These are phyloP conservation scores for Sugiyamaella chiloensis DNA, from an alignment of 805 yeast species.

Conservation along the genomic window DNA sequence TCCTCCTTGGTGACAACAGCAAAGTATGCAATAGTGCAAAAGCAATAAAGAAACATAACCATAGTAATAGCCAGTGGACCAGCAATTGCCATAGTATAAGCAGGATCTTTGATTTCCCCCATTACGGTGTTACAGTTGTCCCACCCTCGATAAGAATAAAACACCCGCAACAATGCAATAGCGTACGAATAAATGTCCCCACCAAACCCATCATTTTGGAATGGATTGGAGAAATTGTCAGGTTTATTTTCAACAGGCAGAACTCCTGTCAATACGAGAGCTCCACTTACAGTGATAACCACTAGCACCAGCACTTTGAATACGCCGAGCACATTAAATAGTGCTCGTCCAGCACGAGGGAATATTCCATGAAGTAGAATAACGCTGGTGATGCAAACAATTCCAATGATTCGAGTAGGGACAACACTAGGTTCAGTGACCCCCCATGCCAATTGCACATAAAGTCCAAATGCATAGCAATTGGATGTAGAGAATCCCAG, in stretches of 20 bases:
- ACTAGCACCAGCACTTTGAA: conserved; percentile 51
- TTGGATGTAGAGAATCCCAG: conserved; percentile 63
- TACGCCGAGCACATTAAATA: conserved; percentile 54
- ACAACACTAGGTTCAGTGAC: conserved; percentile 35
- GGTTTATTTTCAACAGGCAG: conserved; percentile 31
- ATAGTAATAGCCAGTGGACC: conserved; percentile 57
- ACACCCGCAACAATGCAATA: conserved; percentile 55
- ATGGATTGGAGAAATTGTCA: conserved; percentile 39
- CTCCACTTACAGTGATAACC: conserved; percentile 49
- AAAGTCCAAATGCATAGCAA: conserved; percentile 62
- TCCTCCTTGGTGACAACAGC: conserved; percentile 46
- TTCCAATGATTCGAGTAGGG: conserved; percentile 47
- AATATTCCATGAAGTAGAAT: conserved; percentile 46
- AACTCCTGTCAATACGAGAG: conserved; percentile 38
- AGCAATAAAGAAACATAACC: conserved; percentile 52
- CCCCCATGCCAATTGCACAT: conserved; percentile 46
- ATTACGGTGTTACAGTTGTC: conserved; percentile 65
- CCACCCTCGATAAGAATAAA: conserved; percentile 69
- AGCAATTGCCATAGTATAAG: conserved; percentile 53
- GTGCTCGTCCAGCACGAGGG: conserved; percentile 48
- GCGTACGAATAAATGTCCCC: conserved; percentile 50
- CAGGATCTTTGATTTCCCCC: conserved; percentile 56
- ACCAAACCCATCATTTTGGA: conserved; percentile 40
- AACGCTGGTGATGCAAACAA: conserved; percentile 45
- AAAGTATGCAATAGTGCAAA: conserved; percentile 58